Percentiles rank a stretch among this genome's conserved stretches.
Evolutionary conservation across 75 land plant species (phyloP).

Genomic region (Picea sitchensis): DNA sequence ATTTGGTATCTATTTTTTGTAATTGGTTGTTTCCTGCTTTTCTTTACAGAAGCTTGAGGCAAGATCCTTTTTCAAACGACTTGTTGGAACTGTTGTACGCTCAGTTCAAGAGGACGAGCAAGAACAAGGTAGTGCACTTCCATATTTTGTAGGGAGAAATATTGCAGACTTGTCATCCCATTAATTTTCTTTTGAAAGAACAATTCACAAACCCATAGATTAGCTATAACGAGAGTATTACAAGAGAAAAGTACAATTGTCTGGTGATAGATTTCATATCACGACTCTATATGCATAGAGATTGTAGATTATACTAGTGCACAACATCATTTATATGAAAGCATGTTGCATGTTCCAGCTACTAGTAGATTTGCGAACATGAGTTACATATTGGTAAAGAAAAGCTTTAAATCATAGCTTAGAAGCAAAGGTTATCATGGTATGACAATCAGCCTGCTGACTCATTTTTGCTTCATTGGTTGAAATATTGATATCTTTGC

Average conservation of each 20-base stretch:
- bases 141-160: background rate
- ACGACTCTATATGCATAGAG: background rate
- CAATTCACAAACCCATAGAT: background rate
- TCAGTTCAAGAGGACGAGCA: conserved; percentile 85
- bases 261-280: background rate
- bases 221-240: background rate
- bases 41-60: conserved; percentile 52
- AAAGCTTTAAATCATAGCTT: no score
- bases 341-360: no score
- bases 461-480: no score
- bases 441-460: no score
- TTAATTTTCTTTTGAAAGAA: background rate
- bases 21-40: no score
- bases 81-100: conserved; percentile 89
- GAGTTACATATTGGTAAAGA: no score
- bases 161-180: background rate
- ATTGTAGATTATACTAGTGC: background rate
- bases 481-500: no score
- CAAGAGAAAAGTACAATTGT: background rate
- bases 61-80: conserved; percentile 68
- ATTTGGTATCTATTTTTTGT: no score
- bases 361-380: no score
- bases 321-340: no score
- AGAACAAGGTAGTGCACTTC: conserved; percentile 58
- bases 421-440: no score